These are phyloP conservation scores for Solanum aculeatissimum DNA, from an alignment of 305 asterid genomes.

Conservation along the genomic window DNA sequence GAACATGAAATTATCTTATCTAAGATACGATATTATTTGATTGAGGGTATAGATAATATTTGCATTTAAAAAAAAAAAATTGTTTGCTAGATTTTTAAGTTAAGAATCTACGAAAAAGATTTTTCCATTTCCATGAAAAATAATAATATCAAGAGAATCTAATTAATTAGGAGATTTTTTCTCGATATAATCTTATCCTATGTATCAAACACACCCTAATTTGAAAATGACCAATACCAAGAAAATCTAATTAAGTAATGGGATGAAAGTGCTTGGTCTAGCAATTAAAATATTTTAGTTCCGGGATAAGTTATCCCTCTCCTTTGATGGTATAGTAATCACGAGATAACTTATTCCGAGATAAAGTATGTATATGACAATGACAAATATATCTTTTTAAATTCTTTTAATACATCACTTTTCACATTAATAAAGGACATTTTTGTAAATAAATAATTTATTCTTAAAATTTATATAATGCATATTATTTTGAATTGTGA, in stretches of 20 bases:
- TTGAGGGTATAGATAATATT: neutral
- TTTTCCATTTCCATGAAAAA: neutral
- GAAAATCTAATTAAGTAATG: neutral
- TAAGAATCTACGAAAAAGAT: neutral
- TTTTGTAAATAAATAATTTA: too few species aligned
- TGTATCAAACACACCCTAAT: neutral
- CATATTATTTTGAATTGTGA: too few species aligned
- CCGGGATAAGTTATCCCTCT: too few species aligned
- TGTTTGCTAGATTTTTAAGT: too few species aligned
- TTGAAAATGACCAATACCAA: neutral
- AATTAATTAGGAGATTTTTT: neutral
- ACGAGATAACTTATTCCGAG: too few species aligned
- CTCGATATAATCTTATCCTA: neutral
- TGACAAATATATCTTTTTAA: too few species aligned
- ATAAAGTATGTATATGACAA: too few species aligned
- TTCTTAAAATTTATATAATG: too few species aligned
- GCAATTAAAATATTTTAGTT: neutral
- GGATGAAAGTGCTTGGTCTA: neutral
- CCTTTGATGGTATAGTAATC: too few species aligned
- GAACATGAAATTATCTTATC: neutral
- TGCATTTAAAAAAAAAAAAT: too few species aligned
- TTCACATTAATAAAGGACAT: too few species aligned
- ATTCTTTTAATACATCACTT: too few species aligned
- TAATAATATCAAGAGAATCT: neutral
- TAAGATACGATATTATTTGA: neutral